Conservation (phyloP, 225 moss, liverwort and hornwort species). For the Neckera pumila region DNA sequence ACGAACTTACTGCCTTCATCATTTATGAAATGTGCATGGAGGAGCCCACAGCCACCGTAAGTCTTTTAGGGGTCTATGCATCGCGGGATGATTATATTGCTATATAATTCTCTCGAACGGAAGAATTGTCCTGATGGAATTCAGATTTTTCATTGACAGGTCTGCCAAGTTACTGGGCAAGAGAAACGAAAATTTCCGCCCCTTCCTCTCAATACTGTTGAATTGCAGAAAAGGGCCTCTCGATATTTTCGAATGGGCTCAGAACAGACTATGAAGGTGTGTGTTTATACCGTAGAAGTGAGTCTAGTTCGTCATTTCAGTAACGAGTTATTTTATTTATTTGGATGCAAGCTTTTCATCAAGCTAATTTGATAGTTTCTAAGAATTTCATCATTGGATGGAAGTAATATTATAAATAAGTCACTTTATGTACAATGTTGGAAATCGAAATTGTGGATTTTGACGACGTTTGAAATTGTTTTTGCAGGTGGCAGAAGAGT, state of each 20-base stretch:
- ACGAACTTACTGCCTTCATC: conserved; percentile 77
- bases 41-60: conserved; percentile 87
- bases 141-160: conserved; percentile 36
- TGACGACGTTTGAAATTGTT: background rate
- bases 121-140: background rate
- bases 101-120: background rate
- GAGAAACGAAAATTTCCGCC: conserved; percentile 93
- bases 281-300: background rate
- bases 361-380: background rate
- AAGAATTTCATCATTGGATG: background rate
- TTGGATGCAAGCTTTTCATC: background rate
- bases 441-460: background rate
- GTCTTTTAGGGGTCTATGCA: background rate
- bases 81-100: background rate
- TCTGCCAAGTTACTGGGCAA: conserved; percentile 80
- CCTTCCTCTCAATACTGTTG: conserved; percentile 92
- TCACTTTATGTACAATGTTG: no score
- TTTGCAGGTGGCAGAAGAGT: conserved; percentile 85
- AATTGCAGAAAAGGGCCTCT: conserved; percentile 94
- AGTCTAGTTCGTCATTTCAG: background rate
- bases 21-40: conserved; percentile 96
- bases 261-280: conserved; percentile 96
- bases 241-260: conserved; percentile 98
- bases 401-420: background rate
- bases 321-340: background rate